A percentile compares a stretch with the other conserved stretches of the same genome.
Conservation (phyloP, 2,329 filamentous ascomycete genomes). For the Penicillium concentricum region DNA sequence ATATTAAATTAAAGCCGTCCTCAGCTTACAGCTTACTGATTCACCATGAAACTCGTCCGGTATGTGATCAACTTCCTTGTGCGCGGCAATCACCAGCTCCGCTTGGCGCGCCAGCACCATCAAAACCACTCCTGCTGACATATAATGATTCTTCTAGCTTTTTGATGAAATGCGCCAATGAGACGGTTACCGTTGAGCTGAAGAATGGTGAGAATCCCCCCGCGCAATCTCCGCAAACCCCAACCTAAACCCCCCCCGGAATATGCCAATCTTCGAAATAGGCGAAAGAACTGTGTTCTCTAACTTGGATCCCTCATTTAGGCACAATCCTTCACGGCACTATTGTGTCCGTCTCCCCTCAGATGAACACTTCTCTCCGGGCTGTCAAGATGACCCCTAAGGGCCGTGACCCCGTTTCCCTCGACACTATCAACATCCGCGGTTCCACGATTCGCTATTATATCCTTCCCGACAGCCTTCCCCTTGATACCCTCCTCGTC, state of each 20-base stretch:
- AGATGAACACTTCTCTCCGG: slow-evolving; percentile 97
- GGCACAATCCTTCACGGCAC: slow-evolving; percentile 96
- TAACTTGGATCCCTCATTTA: slow-evolving; percentile 38
- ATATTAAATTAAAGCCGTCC: not conserved
- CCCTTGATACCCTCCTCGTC: slow-evolving; percentile 90
- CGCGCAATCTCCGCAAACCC: slow-evolving; percentile 1
- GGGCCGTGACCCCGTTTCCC: slow-evolving; percentile 79
- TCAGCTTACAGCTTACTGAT: not conserved
- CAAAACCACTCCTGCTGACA: slow-evolving; percentile 15
- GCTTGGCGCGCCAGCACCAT: slow-evolving; percentile 10
- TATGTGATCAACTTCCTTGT: slow-evolving; percentile 49
- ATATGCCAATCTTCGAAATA: not conserved
- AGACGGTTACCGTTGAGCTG: slow-evolving; percentile 96
- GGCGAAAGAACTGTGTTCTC: not conserved
- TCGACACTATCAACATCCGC: slow-evolving; percentile 95
- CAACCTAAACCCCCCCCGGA: not conserved
- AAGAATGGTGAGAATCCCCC: slow-evolving; percentile 76
- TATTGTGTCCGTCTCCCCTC: slow-evolving; percentile 91
- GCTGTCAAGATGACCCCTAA: slow-evolving; percentile 95
- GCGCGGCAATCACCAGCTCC: slow-evolving; percentile 7
- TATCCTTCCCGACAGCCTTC: slow-evolving; percentile 92
- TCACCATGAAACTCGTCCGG: slow-evolving; percentile 95
- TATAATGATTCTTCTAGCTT: slow-evolving; percentile 61
- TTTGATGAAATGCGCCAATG: slow-evolving; percentile 98
- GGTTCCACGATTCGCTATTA: slow-evolving; percentile 95